Evolutionary conservation across 768 basidiomycete species (phyloP).

Genomic region (Postia placenta): DNA sequence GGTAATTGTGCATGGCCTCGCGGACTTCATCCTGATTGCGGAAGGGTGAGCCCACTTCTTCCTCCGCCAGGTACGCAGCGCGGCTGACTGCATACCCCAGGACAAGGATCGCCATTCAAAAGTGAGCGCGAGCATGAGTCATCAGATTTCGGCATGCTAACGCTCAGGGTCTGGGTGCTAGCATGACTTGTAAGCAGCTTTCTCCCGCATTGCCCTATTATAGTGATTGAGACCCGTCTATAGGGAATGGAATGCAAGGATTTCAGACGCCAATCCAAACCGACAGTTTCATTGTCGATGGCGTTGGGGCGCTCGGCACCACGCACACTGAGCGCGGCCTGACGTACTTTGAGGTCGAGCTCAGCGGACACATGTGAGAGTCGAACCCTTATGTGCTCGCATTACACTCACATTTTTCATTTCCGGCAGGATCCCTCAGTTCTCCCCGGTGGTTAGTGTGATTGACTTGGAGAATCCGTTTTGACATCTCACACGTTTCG

Average conservation of each 20-base stretch:
- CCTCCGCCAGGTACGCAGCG: neutral
- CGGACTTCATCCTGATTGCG: slow-evolving; percentile 68
- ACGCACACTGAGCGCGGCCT: slow-evolving; percentile 62
- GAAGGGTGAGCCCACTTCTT: slow-evolving; percentile 47
- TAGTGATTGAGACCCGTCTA: slow-evolving; percentile 13
- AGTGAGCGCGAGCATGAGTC: slow-evolving; percentile 22
- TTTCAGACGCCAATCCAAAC: slow-evolving; percentile 63
- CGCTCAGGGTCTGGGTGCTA: slow-evolving; percentile 5
- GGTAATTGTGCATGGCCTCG: slow-evolving; percentile 68
- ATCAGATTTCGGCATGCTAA: neutral
- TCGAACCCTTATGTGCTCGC: neutral
- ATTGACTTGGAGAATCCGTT: too few species aligned
- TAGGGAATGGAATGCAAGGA: slow-evolving; percentile 62
- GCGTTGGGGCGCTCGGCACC: slow-evolving; percentile 60
- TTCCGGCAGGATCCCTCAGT: slow-evolving; percentile 53
- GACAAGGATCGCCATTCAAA: slow-evolving; percentile 30
- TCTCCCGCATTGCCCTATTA: too few species aligned
- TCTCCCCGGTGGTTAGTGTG: slow-evolving; percentile 39
- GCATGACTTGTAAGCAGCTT: slow-evolving; percentile 40
- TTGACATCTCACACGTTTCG: too few species aligned
- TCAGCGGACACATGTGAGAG: slow-evolving; percentile 68
- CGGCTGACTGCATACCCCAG: slow-evolving; percentile 12
- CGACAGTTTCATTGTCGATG: slow-evolving; percentile 68
- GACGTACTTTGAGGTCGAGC: slow-evolving; percentile 58
- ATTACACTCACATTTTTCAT: neutral